Evolutionary conservation across 768 basidiomycete genomes (phyloP).

Genomic region (Clitopilus hobsonii): DNA sequence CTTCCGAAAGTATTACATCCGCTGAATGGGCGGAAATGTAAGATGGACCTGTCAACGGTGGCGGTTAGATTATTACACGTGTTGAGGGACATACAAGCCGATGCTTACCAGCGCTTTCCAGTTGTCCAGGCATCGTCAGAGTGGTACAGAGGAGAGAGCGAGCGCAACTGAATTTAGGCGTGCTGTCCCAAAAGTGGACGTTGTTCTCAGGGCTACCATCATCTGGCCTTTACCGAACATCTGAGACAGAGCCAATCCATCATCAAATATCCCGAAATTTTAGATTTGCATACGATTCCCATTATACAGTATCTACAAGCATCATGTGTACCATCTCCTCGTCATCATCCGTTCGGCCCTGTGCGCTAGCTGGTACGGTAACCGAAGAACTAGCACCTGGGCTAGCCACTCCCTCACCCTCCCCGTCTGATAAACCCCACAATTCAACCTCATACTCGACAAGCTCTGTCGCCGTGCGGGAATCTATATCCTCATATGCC

Average conservation of each 20-base stretch:
- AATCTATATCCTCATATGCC: not conserved
- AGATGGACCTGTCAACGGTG: conserved; percentile 47
- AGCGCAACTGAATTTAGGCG: conserved; percentile 3
- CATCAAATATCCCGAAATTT: not conserved
- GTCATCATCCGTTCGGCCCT: not conserved
- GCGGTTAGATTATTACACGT: no score
- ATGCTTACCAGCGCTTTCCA: conserved; percentile 35
- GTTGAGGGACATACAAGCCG: conserved; percentile 5
- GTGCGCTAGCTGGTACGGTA: not conserved
- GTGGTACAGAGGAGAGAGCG: conserved; percentile 16
- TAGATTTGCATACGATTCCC: not conserved
- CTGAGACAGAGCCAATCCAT: not conserved
- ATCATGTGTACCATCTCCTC: not conserved
- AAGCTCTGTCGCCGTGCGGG: not conserved
- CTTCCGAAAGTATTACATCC: conserved; percentile 88
- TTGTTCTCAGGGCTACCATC: conserved; percentile 8
- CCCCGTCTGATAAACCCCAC: not conserved
- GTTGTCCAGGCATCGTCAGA: conserved; percentile 40
- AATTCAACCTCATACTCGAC: not conserved
- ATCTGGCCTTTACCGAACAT: not conserved
- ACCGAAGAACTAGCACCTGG: conserved; percentile 2
- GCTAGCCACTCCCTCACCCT: conserved; percentile 8
- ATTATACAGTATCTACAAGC: not conserved
- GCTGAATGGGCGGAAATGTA: conserved; percentile 85
- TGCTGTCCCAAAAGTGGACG: conserved; percentile 8